Evolutionary conservation across 169 alveolate genomes (phyloP), one percentile per base, ranked within the genome.

Genomic region (Eimeria tenella): DNA sequence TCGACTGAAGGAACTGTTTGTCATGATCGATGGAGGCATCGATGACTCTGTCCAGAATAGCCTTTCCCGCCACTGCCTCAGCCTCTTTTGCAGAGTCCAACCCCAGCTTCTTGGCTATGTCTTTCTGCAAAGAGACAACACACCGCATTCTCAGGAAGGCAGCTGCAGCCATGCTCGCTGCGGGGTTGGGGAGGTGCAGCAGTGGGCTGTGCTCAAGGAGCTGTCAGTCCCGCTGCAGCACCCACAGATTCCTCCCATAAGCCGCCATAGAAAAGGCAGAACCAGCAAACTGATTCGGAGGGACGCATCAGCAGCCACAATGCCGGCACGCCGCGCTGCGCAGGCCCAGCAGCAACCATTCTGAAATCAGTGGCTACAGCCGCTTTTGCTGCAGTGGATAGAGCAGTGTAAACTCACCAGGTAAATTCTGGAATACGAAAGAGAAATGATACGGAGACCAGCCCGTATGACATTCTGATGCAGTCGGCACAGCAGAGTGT

Each of bases 381-480:
- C 53, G 50, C 58, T 8, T 21, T 75, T 19, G 50, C 15, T n/a
- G 31, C 81, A 58, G 65, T 17, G 52, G 58, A 10, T 5, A 19
- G 25, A 71, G 58, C 60, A 21, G 49, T 42, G 31, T 56, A 10
- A 21, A 55, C 52, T 3, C 81, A 95, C 98, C 68, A 98, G 96
- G 3, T 98, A 96, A 31, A 98, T 98, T 77, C 98, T 96, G 17
- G 99, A 97, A 95, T 98, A 98, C 81, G 99, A 97, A 82, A 98
- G 95, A 95, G 98, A 98, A 53, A 98, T 98, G 86, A 97, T 98
- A 77, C 99, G 97, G 49, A 98, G 96, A 19, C 99, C 99, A n/a
- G 99, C 98, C 94, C 98, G 97, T 77, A 98, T 98, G 77, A 98
- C 99, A 93, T 98, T 98, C 96, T 98, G 99, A 73, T 98, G 98